These are phyloP conservation scores for Diaporthe destruens DNA, from an alignment of 2,329 filamentous ascomycete genomes.

Conservation along the genomic window DNA sequence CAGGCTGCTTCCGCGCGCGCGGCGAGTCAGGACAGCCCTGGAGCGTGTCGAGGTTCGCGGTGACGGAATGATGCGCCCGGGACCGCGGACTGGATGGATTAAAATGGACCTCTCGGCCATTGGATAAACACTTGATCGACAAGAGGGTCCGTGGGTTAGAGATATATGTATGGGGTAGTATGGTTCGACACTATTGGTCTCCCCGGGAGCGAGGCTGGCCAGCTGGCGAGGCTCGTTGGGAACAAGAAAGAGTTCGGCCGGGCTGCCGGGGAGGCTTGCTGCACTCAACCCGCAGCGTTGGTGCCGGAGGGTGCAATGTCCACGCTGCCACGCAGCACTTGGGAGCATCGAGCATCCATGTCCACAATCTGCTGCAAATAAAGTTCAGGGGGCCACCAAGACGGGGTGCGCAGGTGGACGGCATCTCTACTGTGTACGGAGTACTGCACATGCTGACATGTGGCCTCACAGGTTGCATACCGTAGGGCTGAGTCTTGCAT, in stretches of 20 bases:
- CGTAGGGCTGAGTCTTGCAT: slow-evolving; percentile 12
- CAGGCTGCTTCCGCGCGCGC: slow-evolving; percentile 20
- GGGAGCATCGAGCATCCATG: no score
- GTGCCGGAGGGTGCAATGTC: not conserved
- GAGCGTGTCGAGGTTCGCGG: not conserved
- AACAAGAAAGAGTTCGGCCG: slow-evolving; percentile 2
- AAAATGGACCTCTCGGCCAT: not conserved
- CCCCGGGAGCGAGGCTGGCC: not conserved
- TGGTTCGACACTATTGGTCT: slow-evolving; percentile 20
- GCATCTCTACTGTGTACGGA: no score
- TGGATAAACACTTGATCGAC: not conserved
- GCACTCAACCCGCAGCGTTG: not conserved
- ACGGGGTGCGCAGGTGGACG: no score
- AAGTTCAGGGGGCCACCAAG: not conserved
- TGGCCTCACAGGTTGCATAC: not conserved
- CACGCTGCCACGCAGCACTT: not conserved
- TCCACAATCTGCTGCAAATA: no score
- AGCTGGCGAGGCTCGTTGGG: slow-evolving; percentile 3
- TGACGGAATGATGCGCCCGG: slow-evolving; percentile 1
- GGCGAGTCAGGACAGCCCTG: not conserved
- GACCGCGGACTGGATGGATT: slow-evolving; percentile 5
- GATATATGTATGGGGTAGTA: not conserved
- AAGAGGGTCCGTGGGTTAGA: slow-evolving; percentile 23
- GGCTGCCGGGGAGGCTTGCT: no score
- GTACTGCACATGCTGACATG: no score